Conservation (phyloP, 1,284 basidiomycete species). For the Fistulinella cinereoalba region DNA sequence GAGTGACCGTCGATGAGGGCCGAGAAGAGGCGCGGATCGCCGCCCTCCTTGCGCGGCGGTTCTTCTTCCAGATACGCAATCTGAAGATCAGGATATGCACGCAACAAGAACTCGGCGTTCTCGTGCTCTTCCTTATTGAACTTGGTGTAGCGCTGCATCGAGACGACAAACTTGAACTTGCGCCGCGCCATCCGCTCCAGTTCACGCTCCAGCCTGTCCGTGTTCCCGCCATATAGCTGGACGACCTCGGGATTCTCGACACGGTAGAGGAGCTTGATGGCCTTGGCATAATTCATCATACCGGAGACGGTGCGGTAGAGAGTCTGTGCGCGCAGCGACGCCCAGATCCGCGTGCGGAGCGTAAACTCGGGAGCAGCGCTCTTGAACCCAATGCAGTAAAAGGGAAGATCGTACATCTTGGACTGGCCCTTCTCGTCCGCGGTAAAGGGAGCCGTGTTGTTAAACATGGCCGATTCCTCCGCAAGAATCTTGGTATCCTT, state of each 20-base stretch:
- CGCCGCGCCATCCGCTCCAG: slow-evolving; percentile 95
- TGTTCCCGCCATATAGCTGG: slow-evolving; percentile 94
- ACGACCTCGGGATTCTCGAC: slow-evolving; percentile 99
- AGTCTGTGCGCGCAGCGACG: slow-evolving; percentile 96
- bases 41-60: slow-evolving; percentile 83
- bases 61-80: slow-evolving; percentile 99
- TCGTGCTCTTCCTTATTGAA: slow-evolving; percentile 99
- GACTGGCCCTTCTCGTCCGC: slow-evolving; percentile 80
- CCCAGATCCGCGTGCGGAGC: slow-evolving; percentile 98
- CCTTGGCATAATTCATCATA: slow-evolving; percentile 99
- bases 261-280: slow-evolving; percentile 98
- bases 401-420: slow-evolving; percentile 92
- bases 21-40: slow-evolving; percentile 90
- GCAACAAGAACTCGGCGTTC: slow-evolving; percentile 97
- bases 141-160: slow-evolving; percentile 99
- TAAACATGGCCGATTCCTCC: slow-evolving; percentile 76
- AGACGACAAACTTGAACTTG: slow-evolving; percentile 99
- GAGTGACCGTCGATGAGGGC: slow-evolving; percentile 97
- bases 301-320: slow-evolving; percentile 99
- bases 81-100: slow-evolving; percentile 97
- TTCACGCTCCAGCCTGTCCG: slow-evolving; percentile 94
- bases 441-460: slow-evolving; percentile 52
- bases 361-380: slow-evolving; percentile 98
- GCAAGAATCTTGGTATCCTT: slow-evolving; percentile 99
- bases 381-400: slow-evolving; percentile 99